Percentiles rank a stretch among this genome's conserved stretches.
Conservation (phyloP, 2,329 filamentous ascomycete species). For the Botrytis tulipae region DNA sequence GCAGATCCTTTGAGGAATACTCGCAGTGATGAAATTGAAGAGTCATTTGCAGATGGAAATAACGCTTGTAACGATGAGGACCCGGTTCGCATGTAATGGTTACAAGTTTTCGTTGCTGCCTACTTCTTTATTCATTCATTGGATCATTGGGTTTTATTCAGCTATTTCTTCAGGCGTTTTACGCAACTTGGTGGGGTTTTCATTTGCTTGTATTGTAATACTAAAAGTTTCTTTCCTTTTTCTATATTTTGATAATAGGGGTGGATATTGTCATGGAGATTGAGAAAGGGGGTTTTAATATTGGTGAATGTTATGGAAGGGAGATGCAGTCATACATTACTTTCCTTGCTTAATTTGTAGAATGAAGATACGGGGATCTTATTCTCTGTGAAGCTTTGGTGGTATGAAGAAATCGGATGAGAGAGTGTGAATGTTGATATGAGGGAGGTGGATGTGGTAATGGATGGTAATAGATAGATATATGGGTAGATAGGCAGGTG, state of each 20-base stretch:
- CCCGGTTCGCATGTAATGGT: background rate
- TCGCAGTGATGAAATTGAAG: background rate
- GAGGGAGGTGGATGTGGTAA: background rate
- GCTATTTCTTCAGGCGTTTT: background rate
- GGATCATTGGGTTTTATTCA: background rate
- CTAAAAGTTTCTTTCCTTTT: background rate
- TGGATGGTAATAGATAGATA: background rate
- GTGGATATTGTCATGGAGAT: background rate
- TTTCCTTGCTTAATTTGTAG: background rate
- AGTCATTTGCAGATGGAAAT: background rate
- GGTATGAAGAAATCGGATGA: background rate
- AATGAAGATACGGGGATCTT: background rate
- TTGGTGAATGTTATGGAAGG: background rate
- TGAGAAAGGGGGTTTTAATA: background rate
- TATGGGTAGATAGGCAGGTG: background rate
- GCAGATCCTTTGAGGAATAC: background rate
- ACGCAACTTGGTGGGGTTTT: background rate
- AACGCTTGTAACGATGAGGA: background rate
- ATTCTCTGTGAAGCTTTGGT: background rate
- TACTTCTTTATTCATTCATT: background rate
- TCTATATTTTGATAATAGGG: background rate
- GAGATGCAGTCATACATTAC: background rate
- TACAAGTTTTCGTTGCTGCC: background rate
- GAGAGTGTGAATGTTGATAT: background rate
- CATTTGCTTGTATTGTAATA: background rate